A percentile compares a stretch with the other conserved stretches of the same genome.
Evolutionary conservation across 176 grass and related monocot species (phyloP).

Genomic region (Oryza glaberrima): DNA sequence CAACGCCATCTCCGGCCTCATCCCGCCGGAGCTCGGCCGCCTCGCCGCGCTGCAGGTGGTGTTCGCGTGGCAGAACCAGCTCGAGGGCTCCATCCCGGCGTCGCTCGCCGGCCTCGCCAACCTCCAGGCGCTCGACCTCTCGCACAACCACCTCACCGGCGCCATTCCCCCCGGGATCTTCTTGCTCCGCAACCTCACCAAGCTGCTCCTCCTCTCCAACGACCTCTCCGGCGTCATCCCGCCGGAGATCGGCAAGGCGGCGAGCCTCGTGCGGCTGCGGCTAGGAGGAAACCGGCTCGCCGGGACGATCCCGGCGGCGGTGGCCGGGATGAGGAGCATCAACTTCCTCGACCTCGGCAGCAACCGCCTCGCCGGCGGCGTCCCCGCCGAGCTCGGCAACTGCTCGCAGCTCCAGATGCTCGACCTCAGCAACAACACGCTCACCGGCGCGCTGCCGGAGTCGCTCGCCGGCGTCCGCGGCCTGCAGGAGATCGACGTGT

Average conservation of each 20-base stretch:
- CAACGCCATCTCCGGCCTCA: slow-evolving; percentile 87
- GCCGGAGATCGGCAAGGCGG: slow-evolving; percentile 61
- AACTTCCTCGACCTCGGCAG: slow-evolving; percentile 80
- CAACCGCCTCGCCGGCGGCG: slow-evolving; percentile 67
- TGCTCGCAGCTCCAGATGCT: slow-evolving; percentile 95
- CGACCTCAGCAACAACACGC: slow-evolving; percentile 80
- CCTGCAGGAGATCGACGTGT: slow-evolving; percentile 79
- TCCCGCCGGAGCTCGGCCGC: slow-evolving; percentile 67
- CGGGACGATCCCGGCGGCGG: slow-evolving; percentile 50
- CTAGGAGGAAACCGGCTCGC: slow-evolving; percentile 75
- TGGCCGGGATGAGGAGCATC: slow-evolving; percentile 74
- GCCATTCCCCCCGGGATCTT: slow-evolving; percentile 75
- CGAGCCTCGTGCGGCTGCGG: slow-evolving; percentile 66
- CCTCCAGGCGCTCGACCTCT: slow-evolving; percentile 85
- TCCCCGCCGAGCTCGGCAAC: slow-evolving; percentile 62
- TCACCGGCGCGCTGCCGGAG: slow-evolving; percentile 56
- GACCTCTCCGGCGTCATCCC: slow-evolving; percentile 78
- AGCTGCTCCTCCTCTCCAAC: slow-evolving; percentile 82
- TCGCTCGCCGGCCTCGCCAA: slow-evolving; percentile 49
- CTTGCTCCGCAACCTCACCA: slow-evolving; percentile 85
- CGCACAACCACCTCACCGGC: slow-evolving; percentile 89
- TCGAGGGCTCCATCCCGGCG: slow-evolving; percentile 74
- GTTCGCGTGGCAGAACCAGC: slow-evolving; percentile 95
- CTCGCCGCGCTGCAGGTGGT: slow-evolving; percentile 58
- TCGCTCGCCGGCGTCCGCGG: slow-evolving; percentile 55